These are phyloP conservation scores for Trametopsis cervina DNA, from an alignment of 768 basidiomycete species.

Conservation along the genomic window DNA sequence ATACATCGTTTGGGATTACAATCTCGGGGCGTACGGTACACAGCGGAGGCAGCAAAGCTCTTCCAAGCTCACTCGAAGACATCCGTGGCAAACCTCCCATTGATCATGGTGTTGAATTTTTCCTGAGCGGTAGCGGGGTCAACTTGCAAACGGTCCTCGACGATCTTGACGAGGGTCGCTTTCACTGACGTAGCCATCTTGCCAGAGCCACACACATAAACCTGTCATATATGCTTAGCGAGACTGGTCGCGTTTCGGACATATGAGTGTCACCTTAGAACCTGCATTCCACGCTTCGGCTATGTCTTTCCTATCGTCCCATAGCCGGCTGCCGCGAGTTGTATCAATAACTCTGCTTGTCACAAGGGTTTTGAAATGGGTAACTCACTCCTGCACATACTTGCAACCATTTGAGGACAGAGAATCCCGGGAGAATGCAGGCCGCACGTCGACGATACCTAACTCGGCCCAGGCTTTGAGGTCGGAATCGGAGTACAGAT, in stretches of 20 bases:
- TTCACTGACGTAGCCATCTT: conserved; percentile 21
- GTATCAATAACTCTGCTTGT: not conserved
- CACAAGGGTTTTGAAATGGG: not conserved
- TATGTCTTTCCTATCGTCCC: conserved; percentile 30
- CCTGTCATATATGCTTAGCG: no score
- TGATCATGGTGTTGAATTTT: conserved; percentile 24
- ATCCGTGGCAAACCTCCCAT: conserved; percentile 36
- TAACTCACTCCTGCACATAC: conserved; percentile 13
- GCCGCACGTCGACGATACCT: conserved; percentile 36
- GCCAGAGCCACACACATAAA: conserved; percentile 8
- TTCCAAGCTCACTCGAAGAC: conserved; percentile 35
- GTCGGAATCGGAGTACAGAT: conserved; percentile 35
- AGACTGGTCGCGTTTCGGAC: no score
- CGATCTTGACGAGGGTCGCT: conserved; percentile 20
- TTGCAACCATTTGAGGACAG: conserved; percentile 9
- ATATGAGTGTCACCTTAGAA: conserved; percentile 28
- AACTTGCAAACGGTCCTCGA: conserved; percentile 17
- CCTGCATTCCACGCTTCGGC: conserved; percentile 23
- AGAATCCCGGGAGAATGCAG: conserved; percentile 28
- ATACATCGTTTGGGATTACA: no score
- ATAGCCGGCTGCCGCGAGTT: conserved; percentile 29
- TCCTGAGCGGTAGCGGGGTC: conserved; percentile 17
- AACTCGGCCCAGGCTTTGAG: conserved; percentile 34
- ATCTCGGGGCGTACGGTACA: no score
- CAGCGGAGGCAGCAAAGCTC: no score